Conservation (phyloP, 768 basidiomycete species). For the Hemileccinum impolitum region DNA sequence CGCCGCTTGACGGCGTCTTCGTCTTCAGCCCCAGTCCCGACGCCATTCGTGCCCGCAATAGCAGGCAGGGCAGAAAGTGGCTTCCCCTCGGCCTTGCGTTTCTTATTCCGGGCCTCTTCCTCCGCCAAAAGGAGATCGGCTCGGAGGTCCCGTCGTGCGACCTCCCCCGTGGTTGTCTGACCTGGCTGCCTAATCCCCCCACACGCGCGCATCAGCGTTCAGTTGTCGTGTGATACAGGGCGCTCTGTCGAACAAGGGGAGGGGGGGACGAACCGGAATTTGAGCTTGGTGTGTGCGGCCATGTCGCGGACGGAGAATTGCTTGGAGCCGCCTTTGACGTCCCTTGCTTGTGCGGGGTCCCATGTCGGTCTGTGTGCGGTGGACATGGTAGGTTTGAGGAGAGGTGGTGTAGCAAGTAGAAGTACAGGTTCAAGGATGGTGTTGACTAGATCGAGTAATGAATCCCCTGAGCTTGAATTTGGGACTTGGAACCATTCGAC, state of each 20-base stretch:
- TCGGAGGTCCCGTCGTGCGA: constrained; percentile 74
- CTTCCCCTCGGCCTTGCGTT: constrained; percentile 83
- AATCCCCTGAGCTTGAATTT: too few species aligned
- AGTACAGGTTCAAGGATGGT: too few species aligned
- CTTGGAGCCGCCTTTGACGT: constrained; percentile 88
- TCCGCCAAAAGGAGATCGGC: constrained; percentile 84
- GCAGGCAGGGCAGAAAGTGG: constrained; percentile 28
- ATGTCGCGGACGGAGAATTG: constrained; percentile 93
- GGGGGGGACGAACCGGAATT: constrained; percentile 70
- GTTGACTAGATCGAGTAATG: too few species aligned
- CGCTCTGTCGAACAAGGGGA: too few species aligned
- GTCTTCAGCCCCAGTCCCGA: constrained; percentile 44
- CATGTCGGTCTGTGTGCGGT: constrained; percentile 95
- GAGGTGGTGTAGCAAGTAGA: too few species aligned
- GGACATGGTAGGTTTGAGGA: constrained; percentile 49
- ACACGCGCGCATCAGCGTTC: background rate
- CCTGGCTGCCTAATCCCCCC: constrained; percentile 66
- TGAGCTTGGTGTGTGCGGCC: constrained; percentile 95
- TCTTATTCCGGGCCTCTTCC: constrained; percentile 82
- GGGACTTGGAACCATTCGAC: too few species aligned
- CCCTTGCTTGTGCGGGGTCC: constrained; percentile 93
- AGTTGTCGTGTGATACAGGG: background rate
- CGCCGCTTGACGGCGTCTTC: constrained; percentile 73
- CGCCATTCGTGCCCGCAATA: constrained; percentile 20
- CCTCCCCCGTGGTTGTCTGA: constrained; percentile 78